Evolutionary conservation across 768 basidiomycete genomes (phyloP), one percentile per base, ranked within the genome.

Genomic region (Boletus insuetus): DNA sequence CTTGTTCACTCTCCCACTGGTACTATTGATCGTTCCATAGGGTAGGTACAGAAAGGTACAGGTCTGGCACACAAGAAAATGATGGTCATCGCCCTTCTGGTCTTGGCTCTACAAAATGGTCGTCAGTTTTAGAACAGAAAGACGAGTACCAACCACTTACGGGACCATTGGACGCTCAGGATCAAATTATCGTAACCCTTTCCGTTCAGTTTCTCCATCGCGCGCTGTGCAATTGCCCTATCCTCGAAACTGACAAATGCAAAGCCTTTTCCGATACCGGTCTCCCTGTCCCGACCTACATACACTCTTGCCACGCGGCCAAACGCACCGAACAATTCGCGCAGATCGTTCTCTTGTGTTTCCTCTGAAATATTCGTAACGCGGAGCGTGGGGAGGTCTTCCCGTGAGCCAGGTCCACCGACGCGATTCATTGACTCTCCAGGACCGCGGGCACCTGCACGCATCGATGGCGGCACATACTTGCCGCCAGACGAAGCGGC

Each of bases 351-450:
- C 69, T 99, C 97, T 62, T 90, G 86, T 3, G 94, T 94, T 64
- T 99, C 97, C 71, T 93, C 90, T 6, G 91, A 92, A 56, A 99
- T 88, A 65, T 98, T 98, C 34, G 97, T 98, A 60, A 99, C 93
- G 31, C 97, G 92, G 17, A 99, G 81, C 0, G 97, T 99, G 3
- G 97, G 97, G 20, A 95, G 81, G 66, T 98, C 97, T 69, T 98
- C 94, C 39, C 96, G 83, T 17, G 72, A 77, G 43, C 81, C 79
- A 4, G 78, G 65, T 46, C 80, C 69, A 39, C 80, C 79, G 10
- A 38, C 24, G 9, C 69, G 69, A 24, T 48, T 49, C 89, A 94
- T 91, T 2, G 86, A 77, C 66, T 94, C 92, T 46, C 93, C 91
- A 9, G 85, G 75, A 3, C 82, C 83, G 42, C 85, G 81, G 13